phyloP scores from a whole-genome alignment of 305 asterid genomes.

The Fraxinus dipetala region DNA sequence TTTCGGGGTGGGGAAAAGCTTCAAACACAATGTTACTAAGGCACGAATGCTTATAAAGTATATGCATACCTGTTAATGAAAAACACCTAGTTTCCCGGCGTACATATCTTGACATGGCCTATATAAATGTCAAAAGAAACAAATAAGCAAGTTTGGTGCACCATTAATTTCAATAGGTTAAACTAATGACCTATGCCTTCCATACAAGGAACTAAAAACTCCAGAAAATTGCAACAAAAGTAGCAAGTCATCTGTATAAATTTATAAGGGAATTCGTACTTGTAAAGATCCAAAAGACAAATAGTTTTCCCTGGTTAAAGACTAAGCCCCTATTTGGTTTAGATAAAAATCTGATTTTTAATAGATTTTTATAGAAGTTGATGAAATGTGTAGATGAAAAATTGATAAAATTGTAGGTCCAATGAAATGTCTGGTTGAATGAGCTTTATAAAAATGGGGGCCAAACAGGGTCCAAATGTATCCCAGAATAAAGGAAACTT shows the following conservation, averaged over 20 bases:
- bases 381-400: background rate
- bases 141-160: slow-evolving; percentile 14
- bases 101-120: slow-evolving; percentile 71
- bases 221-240: background rate
- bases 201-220: background rate
- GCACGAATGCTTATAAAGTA: slow-evolving; percentile 11
- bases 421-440: background rate
- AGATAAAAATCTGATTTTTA: background rate
- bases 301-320: background rate
- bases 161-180: background rate
- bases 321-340: background rate
- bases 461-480: background rate
- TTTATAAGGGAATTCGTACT: background rate
- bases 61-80: slow-evolving; percentile 57
- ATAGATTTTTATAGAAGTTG: background rate
- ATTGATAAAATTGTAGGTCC: background rate
- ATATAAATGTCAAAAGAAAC: slow-evolving; percentile 19
- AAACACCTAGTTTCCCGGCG: slow-evolving; percentile 56
- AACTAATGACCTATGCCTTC: background rate
- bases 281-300: slow-evolving; percentile 9
- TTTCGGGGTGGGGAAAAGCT: background rate
- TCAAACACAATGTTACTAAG: slow-evolving; percentile 7
- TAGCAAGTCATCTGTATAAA: background rate
- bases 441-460: background rate
- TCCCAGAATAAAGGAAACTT: background rate